Base-by-base conservation (phyloP, 768 basidiomycete species). In the Cystobasidium ongulense region DNA sequence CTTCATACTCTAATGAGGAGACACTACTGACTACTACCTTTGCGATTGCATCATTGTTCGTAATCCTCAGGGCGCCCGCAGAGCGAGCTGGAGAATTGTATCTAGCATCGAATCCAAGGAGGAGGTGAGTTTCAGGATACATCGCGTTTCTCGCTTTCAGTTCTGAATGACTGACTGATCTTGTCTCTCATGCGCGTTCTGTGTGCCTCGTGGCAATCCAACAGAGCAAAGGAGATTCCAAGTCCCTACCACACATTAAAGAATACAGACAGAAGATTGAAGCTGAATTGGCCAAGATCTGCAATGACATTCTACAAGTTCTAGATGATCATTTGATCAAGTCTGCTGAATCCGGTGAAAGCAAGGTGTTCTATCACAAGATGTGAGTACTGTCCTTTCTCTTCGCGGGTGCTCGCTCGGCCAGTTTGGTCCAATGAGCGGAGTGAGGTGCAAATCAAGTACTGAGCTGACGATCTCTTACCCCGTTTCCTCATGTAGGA, bases 41-140 rank as follows among this genome's bases (percentile, higher is more conserved):
- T n/a, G n/a, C n/a, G n/a, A n/a, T n/a, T n/a, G n/a, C n/a, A n/a
- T n/a, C n/a, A n/a, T n/a, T n/a, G n/a, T n/a, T n/a, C n/a, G n/a
- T 17, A 4, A 50, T 21, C 46, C 21, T 8, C 54, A 71, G 68
- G 94, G 94, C 83, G 93, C 94, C 36, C 92, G 94, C 78, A 92
- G 95, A 82, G 93, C 94, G 21, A 95, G 92, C n/a, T 97, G 94
- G 94, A 86, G 94, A 78, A 96, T 97, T 80, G 92, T 98, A 68
- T 94, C 92, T 74, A 95, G 92, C 65, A 96, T 98, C 80, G 94
- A 97, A 85, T 92, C 94, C 85, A 97, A 96, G 86, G 94, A 98
- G 86, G 93, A 96, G 85, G 61, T 64, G 35, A 63, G 71, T 52
- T 15, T n/a, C 39, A 15, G 15, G 15, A 23, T 23, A 50, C n/a